Evolutionary conservation across 2,329 filamentous ascomycete genomes (phyloP), one percentile per base, ranked within the genome.

Genomic region (Alternaria atra): DNA sequence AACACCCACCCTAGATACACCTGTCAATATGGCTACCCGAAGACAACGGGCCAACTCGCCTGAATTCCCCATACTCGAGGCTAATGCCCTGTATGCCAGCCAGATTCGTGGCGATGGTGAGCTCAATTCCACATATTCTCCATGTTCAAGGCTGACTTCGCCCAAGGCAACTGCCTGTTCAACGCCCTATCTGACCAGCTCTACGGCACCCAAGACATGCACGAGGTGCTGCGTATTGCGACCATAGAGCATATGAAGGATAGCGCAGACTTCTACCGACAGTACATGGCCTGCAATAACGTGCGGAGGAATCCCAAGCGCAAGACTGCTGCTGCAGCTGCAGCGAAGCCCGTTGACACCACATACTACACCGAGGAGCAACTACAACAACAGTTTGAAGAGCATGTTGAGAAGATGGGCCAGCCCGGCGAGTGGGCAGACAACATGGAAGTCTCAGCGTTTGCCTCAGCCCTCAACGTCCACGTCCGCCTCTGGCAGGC

Each of bases 141-240:
- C 52, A 30, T 52, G 25, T 43, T 59, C 55, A 32, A 55, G 54
- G 67, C 72, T 73, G 61, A 74, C 60, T 65, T 37, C 30, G 60
- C 42, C 67, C 59, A 64, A 90, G 89, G 88, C 68, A 90, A 90
- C 80, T 91, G 89, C 77, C 84, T 91, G 37, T 91, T 90, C 80
- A 87, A 88, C 76, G 88, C 88, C 63, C 81, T 90, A 39, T 88
- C 87, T 65, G 87, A 90, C 73, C 88, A 91, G 80, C 77, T 91
- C 53, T 89, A 87, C 73, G 89, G 87, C 64, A 78, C 85, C 71
- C 85, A 88, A 70, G 80, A 83, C 60, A 81, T 84, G 64, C 86
- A 88, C 71, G 74, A 80, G 55, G 81, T 86, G 67, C 87, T 91
- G 69, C 88, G 89, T 52, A 79, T 81, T 50, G 79, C 77, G 46